Evolutionary conservation across 2,329 filamentous ascomycete species (phyloP), one percentile per base, ranked within the genome.

Genomic region (Pseudodiploospora longispora): DNA sequence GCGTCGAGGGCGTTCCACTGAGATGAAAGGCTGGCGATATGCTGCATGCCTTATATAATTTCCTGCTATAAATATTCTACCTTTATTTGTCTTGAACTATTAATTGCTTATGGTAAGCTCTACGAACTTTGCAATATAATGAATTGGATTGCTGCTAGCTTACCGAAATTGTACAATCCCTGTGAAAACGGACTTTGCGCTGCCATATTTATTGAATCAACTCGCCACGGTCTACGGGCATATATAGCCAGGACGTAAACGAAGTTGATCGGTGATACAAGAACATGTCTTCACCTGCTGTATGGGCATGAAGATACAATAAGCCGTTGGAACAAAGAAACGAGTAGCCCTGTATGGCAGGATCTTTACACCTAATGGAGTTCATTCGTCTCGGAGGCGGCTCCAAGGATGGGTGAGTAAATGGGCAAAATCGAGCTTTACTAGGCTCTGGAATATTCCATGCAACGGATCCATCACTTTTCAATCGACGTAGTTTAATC

Each of bases 61-160:
- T n/a, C 43, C 43, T 29, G 38, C 37, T 19, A 45, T 10, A 19
- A 45, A 45, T 36, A 28, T 40, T 27, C 43, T 37, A 33, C 43
- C 43, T 38, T 45, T 45, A 30, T 37, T 45, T 10, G 43, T 45
- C 34, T 41, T 45, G 37, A 45, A 30, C 43, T 45, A 27, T 6
- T 45, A 3, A 10, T 19, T 19, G 19, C 28, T 10, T 39, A 31
- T 36, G 9, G 38, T 45, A 2, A 45, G 43, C 43, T 41, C 10
- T 27, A 12, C 6, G 35, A 40, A 19, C 36, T 27, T 19, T 2
- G 36, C 27, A 10, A 19, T 12, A 30, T 41, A 2, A 36, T 36
- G 27, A 10, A n/a, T n/a, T n/a, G n/a, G 30, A n/a, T 42, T 27
- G 31, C 27, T 36, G 27, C 6, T 19, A 27, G 37, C 43, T 33